phyloP scores from a whole-genome alignment of 371 early-diverging fungal genomes.

The Modicella reniformis region DNA sequence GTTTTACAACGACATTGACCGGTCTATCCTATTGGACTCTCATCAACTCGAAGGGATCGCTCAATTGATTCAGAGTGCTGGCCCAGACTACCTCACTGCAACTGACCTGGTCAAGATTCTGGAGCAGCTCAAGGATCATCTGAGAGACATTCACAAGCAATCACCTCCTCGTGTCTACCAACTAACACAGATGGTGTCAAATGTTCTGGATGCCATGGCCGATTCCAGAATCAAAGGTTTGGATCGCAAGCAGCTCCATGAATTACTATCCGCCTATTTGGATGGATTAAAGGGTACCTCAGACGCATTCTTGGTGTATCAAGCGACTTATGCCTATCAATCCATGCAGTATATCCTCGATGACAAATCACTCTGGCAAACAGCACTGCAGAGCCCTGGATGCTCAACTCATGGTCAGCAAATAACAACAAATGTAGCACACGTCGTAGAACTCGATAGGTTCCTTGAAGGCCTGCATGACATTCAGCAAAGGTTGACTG shows the following conservation, averaged over 20 bases:
- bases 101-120: conserved; percentile 6
- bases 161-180: not conserved
- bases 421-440: no score
- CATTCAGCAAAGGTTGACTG: no score
- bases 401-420: no score
- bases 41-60: conserved; percentile 4
- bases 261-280: not conserved
- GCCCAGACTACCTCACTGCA: not conserved
- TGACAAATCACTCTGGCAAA: conserved; percentile 5
- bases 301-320: conserved; percentile 1
- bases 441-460: no score
- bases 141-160: not conserved
- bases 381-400: not conserved
- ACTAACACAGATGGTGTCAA: not conserved
- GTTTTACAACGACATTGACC: not conserved
- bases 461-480: no score
- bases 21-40: not conserved
- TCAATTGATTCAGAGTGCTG: not conserved
- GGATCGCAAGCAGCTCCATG: not conserved
- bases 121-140: not conserved
- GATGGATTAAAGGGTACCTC: not conserved
- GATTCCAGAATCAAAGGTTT: not conserved
- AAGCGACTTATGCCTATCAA: conserved; percentile 12
- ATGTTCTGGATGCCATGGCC: not conserved
- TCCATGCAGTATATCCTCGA: conserved; percentile 6